Conservation (phyloP, 192 early-diverging fungal species). For the Irineochytrium annulatum region DNA sequence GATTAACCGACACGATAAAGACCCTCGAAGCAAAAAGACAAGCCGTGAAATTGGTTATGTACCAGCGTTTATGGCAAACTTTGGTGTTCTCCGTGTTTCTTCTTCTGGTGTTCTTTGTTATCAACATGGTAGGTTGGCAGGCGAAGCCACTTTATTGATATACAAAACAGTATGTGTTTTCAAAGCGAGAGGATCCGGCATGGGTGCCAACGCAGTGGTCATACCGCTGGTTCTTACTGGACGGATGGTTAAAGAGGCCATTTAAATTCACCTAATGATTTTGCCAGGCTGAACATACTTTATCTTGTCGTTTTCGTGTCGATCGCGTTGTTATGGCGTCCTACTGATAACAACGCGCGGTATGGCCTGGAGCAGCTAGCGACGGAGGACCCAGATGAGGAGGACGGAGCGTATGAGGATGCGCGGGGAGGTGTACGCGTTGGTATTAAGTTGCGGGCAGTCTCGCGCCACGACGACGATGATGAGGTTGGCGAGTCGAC, state of each 20-base stretch:
- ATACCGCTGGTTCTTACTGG: constrained; percentile 86
- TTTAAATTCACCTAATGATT: neutral
- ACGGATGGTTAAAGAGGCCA: constrained; percentile 59
- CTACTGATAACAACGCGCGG: constrained; percentile 84
- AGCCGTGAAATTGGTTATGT: constrained; percentile 88
- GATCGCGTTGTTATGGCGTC: constrained; percentile 88
- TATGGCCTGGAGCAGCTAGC: constrained; percentile 85
- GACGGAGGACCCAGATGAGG: constrained; percentile 60
- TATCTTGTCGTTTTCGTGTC: constrained; percentile 75
- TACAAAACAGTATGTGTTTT: constrained; percentile 39
- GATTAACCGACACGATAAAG: constrained; percentile 68
- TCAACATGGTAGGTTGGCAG: constrained; percentile 66
- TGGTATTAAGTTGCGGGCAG: neutral
- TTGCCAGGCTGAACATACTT: constrained; percentile 65
- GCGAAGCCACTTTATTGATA: neutral
- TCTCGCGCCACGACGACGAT: constrained; percentile 16
- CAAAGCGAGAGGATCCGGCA: constrained; percentile 52
- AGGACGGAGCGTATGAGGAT: neutral
- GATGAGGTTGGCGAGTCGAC: constrained; percentile 6
- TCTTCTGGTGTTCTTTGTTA: constrained; percentile 73
- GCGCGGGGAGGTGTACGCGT: neutral
- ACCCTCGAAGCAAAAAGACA: constrained; percentile 77
- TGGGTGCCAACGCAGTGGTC: constrained; percentile 79
- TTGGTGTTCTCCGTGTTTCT: constrained; percentile 71
- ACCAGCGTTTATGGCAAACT: constrained; percentile 74